Evolutionary conservation across 306 rosid genomes (phyloP), one percentile per base, ranked within the genome.

Genomic region (Vigna unguiculata): DNA sequence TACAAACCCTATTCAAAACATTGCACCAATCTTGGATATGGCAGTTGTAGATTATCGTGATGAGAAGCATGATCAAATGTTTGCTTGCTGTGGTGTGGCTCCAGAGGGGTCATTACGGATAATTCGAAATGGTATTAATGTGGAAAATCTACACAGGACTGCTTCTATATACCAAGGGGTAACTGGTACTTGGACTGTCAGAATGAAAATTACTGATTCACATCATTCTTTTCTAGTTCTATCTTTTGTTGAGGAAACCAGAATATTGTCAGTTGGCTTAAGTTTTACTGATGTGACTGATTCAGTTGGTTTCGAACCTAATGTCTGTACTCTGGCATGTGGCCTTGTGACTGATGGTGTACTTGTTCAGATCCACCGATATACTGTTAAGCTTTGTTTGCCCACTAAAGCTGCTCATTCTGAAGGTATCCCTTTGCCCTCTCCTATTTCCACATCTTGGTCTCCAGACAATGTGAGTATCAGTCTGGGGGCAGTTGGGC

Each of bases 401-500:
- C 97, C 98, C 72, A 91, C 95, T 66, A 82, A 85, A 77, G 85
- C 78, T 63, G 93, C 96, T n/a, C 98, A 94, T 74, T 61, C 83
- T 55, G 92, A 88, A 57, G 98, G 98, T 69, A 82, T 88, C 73
- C 83, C 89, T 57, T 67, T 83, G 81, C 80, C 90, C 80, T 90
- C 83, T 86, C 98, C 98, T 67, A 84, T 88, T 72, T 90, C 85
- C 86, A 79, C 91, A 40, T 89, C 91, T 78, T 94, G 98, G 98
- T 82, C 73, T 77, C 97, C 96, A 24, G 81, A 79, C 60, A 83
- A 88, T 60, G 69, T 82, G 83, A 87, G 83, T 82, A 90, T 94
- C 80, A 94, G 88, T 87, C 86, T 92, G 87, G 98, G 98, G 79
- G 98, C 94, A 61, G 95, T 94, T 85, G 97, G 98, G 47, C 87